These are phyloP conservation scores for Pichia sp. DNA, from an alignment of 1,139 yeast species.

Conservation along the genomic window DNA sequence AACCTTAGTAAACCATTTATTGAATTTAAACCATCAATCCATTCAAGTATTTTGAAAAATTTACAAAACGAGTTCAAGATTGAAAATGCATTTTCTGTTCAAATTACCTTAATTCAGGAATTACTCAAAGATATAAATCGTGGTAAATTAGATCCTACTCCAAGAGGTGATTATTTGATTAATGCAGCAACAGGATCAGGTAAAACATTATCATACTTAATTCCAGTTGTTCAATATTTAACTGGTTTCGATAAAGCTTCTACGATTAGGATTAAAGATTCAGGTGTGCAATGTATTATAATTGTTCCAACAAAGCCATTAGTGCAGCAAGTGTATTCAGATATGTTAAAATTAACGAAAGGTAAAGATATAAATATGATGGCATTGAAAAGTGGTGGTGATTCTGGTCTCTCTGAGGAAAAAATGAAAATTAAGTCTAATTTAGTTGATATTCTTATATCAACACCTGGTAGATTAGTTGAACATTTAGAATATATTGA, in stretches of 20 bases:
- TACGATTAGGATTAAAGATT: slow-evolving; percentile 46
- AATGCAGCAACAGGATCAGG: slow-evolving; percentile 98
- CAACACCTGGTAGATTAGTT: slow-evolving; percentile 92
- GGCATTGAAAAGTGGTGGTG: slow-evolving; percentile 43
- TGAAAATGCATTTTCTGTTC: slow-evolving; percentile 68
- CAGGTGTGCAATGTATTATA: slow-evolving; percentile 67
- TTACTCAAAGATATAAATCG: slow-evolving; percentile 44
- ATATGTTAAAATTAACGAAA: slow-evolving; percentile 51
- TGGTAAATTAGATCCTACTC: slow-evolving; percentile 50
- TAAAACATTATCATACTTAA: slow-evolving; percentile 81
- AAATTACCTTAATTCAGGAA: slow-evolving; percentile 56
- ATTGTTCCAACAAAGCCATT: slow-evolving; percentile 89
- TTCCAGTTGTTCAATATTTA: slow-evolving; percentile 74
- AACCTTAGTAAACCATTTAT: slow-evolving; percentile 36
- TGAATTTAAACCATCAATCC: slow-evolving; percentile 35
- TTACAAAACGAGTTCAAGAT: slow-evolving; percentile 39
- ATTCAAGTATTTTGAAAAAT: slow-evolving; percentile 38
- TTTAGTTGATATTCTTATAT: slow-evolving; percentile 73
- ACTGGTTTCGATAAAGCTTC: slow-evolving; percentile 24
- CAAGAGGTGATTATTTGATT: slow-evolving; percentile 69
- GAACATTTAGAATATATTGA: slow-evolving; percentile 58
- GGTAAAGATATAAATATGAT: slow-evolving; percentile 62
- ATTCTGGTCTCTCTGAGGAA: slow-evolving; percentile 67
- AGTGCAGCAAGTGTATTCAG: slow-evolving; percentile 70
- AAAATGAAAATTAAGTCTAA: slow-evolving; percentile 38